Evolutionary conservation across 371 early-diverging fungal genomes (phyloP), one percentile per base, ranked within the genome.

Genomic region (Coelomomyces lativittatus): DNA sequence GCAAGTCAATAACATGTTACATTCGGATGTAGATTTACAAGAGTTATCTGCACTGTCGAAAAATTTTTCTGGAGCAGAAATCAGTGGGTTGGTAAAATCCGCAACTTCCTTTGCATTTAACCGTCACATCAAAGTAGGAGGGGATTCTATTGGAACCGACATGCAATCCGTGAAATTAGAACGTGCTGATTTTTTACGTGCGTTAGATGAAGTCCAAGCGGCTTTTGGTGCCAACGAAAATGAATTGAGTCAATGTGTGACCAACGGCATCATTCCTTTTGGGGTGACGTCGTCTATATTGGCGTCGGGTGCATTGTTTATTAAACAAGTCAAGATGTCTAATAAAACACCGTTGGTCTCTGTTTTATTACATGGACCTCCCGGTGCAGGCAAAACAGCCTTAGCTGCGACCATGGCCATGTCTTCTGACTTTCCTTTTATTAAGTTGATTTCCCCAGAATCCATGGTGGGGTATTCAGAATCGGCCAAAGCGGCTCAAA

Each of bases 31-130:
- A 15, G 80, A 88, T 51, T 52, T 99, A 23, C 57, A 62, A 1
- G 90, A 95, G 60, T 63, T 98, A 45, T 91, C 97, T 0, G 66
- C 68, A 1, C 54, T 90, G 49, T 88, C 97, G n/a, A 93, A 90
- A 67, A 99, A 99, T 73, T 99, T 88, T 61, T 92, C 89, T 52
- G 99, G 99, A 60, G 99, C 99, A 32, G 99, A 99, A 62, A 92
- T 99, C 50, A 80, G 88, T 12, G 93, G 98, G 60, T 69, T 99
- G 14, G 88, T 98, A 14, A 93, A 92, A 56, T 87, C 90, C 40
- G 99, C 99, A 4, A 83, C 87, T n/a, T 96, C 98, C 0, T 99
- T 87, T 73, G 93, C 99, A 1, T 87, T 99, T 61, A 96, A 89
- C 61, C 79, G 99, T 44, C 92, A 98, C 57, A 82, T 95, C 57